A percentile compares a stretch with the other conserved stretches of the same genome.
These are phyloP conservation scores for Taxillus chinensis DNA, from an alignment of 164 flowering plant species.

Conservation along the genomic window DNA sequence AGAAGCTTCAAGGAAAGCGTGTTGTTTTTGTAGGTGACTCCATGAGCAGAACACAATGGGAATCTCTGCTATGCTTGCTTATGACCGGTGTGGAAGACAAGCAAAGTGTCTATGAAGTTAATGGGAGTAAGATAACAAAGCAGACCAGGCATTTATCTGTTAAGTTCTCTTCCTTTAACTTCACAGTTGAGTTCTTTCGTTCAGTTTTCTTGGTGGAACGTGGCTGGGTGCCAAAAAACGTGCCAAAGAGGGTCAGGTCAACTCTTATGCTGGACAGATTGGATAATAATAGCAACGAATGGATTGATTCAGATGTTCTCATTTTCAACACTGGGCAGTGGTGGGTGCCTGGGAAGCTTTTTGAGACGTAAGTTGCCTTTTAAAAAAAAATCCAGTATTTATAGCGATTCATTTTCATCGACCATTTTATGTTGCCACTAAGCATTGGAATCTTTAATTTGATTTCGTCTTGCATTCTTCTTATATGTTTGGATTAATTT, in stretches of 20 bases:
- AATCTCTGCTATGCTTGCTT: constrained; percentile 50
- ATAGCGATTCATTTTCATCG: background rate
- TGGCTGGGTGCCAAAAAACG: constrained; percentile 26
- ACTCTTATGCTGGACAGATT: constrained; percentile 36
- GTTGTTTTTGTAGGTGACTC: constrained; percentile 62
- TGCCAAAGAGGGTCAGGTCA: constrained; percentile 41
- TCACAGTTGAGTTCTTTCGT: constrained; percentile 45
- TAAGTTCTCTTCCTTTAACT: constrained; percentile 32
- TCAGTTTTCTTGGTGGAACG: constrained; percentile 43
- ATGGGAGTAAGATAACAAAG: constrained; percentile 46
- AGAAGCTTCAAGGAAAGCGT: constrained; percentile 29
- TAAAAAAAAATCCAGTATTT: background rate
- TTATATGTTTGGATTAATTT: background rate
- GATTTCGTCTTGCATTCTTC: background rate
- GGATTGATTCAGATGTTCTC: constrained; percentile 43
- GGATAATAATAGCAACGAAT: constrained; percentile 35
- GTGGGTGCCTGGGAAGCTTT: constrained; percentile 57
- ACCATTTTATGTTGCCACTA: background rate
- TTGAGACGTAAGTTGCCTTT: constrained; percentile 34
- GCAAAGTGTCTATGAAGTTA: constrained; percentile 42
- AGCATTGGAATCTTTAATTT: background rate
- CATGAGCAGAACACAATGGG: constrained; percentile 63
- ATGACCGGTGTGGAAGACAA: constrained; percentile 48
- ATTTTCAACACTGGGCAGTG: constrained; percentile 64
- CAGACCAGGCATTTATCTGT: constrained; percentile 37